Evolutionary conservation across 768 basidiomycete species (phyloP).

Genomic region (Boletus subparvulus): DNA sequence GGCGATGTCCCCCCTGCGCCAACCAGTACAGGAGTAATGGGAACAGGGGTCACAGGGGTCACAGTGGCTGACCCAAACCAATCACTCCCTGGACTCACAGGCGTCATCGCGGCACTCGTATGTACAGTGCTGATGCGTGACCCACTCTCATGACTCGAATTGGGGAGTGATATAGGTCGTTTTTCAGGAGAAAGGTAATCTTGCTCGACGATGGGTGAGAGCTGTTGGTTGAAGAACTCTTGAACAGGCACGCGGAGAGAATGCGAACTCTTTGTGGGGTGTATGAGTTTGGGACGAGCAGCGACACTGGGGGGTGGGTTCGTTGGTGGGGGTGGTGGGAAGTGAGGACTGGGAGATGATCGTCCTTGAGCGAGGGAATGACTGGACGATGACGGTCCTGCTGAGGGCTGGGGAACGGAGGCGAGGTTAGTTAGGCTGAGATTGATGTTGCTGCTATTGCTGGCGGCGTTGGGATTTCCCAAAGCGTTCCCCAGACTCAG

Average conservation of each 20-base stretch:
- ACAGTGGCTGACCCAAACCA: slow-evolving; percentile 23
- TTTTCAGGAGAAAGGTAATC: slow-evolving; percentile 58
- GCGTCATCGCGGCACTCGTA: slow-evolving; percentile 33
- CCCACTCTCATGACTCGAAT: slow-evolving; percentile 26
- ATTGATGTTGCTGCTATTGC: slow-evolving; percentile 6
- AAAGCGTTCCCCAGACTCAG: slow-evolving; percentile 16
- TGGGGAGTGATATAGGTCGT: slow-evolving; percentile 35
- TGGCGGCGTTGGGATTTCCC: slow-evolving; percentile 6
- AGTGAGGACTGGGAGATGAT: slow-evolving; percentile 32
- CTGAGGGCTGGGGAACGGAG: neutral
- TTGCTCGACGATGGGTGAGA: slow-evolving; percentile 67
- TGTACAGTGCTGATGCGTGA: slow-evolving; percentile 26
- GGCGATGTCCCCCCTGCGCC: slow-evolving; percentile 14
- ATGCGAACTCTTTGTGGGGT: slow-evolving; percentile 39
- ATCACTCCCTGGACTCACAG: slow-evolving; percentile 23
- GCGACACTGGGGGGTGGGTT: slow-evolving; percentile 28
- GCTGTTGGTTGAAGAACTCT: slow-evolving; percentile 37
- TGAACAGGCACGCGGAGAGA: slow-evolving; percentile 42
- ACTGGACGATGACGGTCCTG: slow-evolving; percentile 12
- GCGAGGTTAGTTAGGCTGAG: neutral
- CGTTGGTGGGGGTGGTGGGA: slow-evolving; percentile 34
- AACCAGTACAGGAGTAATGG: slow-evolving; percentile 27
- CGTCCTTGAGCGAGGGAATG: slow-evolving; percentile 17
- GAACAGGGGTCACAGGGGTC: slow-evolving; percentile 31
- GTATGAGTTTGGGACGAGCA: slow-evolving; percentile 34